Conservation (phyloP, 2,329 filamentous ascomycete genomes). For the Achaetomium macrosporum region DNA sequence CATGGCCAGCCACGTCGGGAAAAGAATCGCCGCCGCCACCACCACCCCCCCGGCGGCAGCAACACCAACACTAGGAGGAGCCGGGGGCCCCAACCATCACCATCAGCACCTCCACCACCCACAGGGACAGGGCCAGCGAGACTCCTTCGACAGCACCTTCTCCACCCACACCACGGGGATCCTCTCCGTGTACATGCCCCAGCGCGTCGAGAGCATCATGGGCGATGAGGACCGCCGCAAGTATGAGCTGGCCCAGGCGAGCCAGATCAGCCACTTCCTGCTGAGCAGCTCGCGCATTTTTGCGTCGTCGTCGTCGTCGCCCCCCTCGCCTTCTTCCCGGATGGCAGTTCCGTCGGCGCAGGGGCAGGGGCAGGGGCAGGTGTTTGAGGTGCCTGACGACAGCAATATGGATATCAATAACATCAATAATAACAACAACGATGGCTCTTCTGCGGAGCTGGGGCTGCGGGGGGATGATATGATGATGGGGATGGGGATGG, state of each 20-base stretch:
- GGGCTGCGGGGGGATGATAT: too few species aligned
- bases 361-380: not conserved
- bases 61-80: too few species aligned
- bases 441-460: too few species aligned
- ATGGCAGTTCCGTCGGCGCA: not conserved
- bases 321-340: conserved; percentile 18
- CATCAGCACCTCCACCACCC: not conserved
- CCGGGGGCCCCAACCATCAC: too few species aligned
- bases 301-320: conserved; percentile 34
- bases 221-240: conserved; percentile 69
- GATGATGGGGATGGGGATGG: too few species aligned
- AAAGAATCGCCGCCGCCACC: conserved; percentile 22
- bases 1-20: conserved; percentile 43
- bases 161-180: conserved; percentile 53
- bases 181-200: conserved; percentile 60
- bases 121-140: conserved; percentile 43
- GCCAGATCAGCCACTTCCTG: conserved; percentile 36
- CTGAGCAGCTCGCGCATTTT: conserved; percentile 23
- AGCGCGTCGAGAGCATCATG: conserved; percentile 70
- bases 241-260: conserved; percentile 63
- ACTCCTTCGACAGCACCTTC: conserved; percentile 62
- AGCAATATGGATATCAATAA: too few species aligned
- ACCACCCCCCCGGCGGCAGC: not conserved
- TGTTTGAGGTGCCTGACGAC: too few species aligned
- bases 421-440: too few species aligned